phyloP scores from a whole-genome alignment of 2,329 filamentous ascomycete genomes.

The Arachnomyces sp. region DNA sequence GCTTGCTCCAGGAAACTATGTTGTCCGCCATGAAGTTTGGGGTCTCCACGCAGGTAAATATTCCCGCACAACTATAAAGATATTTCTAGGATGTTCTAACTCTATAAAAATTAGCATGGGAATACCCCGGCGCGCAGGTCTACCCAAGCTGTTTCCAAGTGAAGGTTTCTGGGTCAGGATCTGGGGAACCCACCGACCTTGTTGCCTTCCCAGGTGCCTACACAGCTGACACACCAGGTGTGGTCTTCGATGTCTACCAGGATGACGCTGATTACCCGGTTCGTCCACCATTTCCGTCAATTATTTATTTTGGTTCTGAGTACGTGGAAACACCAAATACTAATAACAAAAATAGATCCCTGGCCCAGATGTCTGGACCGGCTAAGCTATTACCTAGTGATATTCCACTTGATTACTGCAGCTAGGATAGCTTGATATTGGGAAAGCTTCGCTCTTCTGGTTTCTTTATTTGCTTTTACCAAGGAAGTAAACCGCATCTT shows the following conservation, averaged over 20 bases:
- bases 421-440: too few relatives aligned
- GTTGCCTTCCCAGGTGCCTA: constrained; percentile 52
- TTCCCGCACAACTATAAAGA: background rate
- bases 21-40: constrained; percentile 53
- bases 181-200: constrained; percentile 28
- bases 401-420: too few relatives aligned
- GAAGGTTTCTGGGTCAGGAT: constrained; percentile 45
- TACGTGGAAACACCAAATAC: background rate
- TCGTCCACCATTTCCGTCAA: background rate
- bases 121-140: constrained; percentile 50
- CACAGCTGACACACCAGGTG: constrained; percentile 42
- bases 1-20: constrained; percentile 48
- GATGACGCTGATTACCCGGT: constrained; percentile 8
- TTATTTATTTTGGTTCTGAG: background rate
- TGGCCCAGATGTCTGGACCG: constrained; percentile 4
- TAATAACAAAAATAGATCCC: constrained; percentile 2
- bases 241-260: constrained; percentile 48
- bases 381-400: background rate
- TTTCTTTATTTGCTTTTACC: too few relatives aligned
- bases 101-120: constrained; percentile 16
- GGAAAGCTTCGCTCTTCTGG: too few relatives aligned
- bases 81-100: too few relatives aligned
- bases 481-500: too few relatives aligned
- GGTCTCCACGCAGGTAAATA: constrained; percentile 42
- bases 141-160: constrained; percentile 55